Evolutionary conservation across 163 green algal genomes (phyloP), one percentile per base, ranked within the genome.

Genomic region (Scenedesmus sp.): DNA sequence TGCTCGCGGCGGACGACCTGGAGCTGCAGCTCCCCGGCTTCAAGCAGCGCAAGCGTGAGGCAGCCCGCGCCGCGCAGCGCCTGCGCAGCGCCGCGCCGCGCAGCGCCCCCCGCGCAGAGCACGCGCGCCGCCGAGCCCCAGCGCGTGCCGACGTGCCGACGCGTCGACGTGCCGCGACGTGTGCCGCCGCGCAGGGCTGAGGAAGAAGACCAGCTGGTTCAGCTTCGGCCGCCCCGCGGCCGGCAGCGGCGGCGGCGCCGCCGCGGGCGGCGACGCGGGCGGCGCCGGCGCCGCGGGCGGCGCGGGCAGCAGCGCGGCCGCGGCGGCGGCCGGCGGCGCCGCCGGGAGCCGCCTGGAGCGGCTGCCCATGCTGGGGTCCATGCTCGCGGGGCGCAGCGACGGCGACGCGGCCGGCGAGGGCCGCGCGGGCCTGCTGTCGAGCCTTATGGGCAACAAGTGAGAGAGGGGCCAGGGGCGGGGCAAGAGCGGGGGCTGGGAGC

Each of bases 401-500:
- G 51, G 29, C 53, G 69, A 56, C 24, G 69, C 6, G 2, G 36
- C 29, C 2, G 36, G 53, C 33, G 69, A 67, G 17, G 33, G 14
- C 2, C 39, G 54, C 36, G 20, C 15, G 10, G 71, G 71, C 13
- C 58, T 80, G 58, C 56, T 80, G 58, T 70, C 71, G 26, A 72
- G 58, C 58, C 47, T 80, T 0, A 47, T 80, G 22, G 63, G 63
- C 9, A 80, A 80, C 58, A 80, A 80, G 71, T 80, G 29, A 80
- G n/a, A n/a, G n/a, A n/a, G n/a, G n/a, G n/a, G n/a, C n/a, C n/a
- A n/a, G n/a, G n/a, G n/a, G n/a, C n/a, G n/a, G n/a, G n/a, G n/a
- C n/a, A n/a, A n/a, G n/a, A n/a, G 71, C 60, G 14, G 62, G 36
- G 36, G 36, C 28, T 50, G 33, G 2, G 15, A 26, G 14, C 42